Conservation (phyloP, 1,284 basidiomycete species). For the Tilletia walkeri region DNA sequence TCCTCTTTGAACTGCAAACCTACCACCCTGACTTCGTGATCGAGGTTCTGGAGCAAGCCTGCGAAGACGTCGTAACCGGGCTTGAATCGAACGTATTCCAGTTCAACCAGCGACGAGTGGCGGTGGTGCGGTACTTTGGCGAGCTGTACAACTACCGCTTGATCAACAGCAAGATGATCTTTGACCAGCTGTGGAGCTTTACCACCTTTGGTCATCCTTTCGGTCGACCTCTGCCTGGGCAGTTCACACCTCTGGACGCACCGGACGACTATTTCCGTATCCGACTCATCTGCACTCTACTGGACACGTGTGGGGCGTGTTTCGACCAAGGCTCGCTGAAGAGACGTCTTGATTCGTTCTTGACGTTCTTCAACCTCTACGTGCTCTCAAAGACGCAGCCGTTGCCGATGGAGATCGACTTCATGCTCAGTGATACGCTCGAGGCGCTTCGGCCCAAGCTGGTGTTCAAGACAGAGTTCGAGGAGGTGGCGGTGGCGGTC, state of each 20-base stretch:
- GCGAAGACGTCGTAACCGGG: conserved; percentile 86
- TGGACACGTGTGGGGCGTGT: conserved; percentile 97
- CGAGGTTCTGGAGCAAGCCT: conserved; percentile 84
- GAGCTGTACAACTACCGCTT: conserved; percentile 97
- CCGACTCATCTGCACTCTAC: conserved; percentile 81
- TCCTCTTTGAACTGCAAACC: conserved; percentile 86
- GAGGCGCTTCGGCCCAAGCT: conserved; percentile 60
- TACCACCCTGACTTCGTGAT: conserved; percentile 87
- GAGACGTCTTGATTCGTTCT: conserved; percentile 86
- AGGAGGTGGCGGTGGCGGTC: conserved; percentile 79
- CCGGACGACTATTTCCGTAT: conserved; percentile 95
- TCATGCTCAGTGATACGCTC: conserved; percentile 89
- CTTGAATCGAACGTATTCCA: conserved; percentile 89
- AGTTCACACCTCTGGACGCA: conserved; percentile 75
- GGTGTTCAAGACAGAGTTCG: conserved; percentile 67
- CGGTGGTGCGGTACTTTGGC: conserved; percentile 88
- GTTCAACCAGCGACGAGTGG: conserved; percentile 86
- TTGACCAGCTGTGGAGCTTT: conserved; percentile 90
- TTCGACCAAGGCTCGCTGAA: conserved; percentile 88
- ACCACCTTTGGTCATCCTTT: conserved; percentile 96
- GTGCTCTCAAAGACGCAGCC: conserved; percentile 75
- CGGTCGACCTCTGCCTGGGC: conserved; percentile 79
- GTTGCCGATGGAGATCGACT: conserved; percentile 93
- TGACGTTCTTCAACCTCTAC: conserved; percentile 92
- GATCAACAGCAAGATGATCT: conserved; percentile 80